These are phyloP conservation scores for Phanerochaete sordida DNA, from an alignment of 768 basidiomycete genomes.

Conservation along the genomic window DNA sequence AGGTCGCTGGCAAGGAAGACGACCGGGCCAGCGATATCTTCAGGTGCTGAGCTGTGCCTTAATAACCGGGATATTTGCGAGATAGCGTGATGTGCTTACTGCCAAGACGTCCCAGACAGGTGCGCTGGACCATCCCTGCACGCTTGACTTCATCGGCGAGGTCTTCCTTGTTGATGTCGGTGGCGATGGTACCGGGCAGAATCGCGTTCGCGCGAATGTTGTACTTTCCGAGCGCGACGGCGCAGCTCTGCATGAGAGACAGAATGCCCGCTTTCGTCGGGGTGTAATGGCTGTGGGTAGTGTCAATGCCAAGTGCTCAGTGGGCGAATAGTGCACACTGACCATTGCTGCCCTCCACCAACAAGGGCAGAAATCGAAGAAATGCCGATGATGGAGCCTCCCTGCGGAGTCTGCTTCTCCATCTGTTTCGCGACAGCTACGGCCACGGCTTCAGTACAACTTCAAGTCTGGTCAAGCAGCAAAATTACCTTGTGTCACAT, in stretches of 20 bases:
- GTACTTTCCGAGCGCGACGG: slow-evolving; percentile 73
- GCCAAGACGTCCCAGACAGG: slow-evolving; percentile 64
- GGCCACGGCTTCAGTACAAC: background rate
- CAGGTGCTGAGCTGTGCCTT: slow-evolving; percentile 39
- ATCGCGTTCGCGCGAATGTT: slow-evolving; percentile 70
- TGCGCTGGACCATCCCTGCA: slow-evolving; percentile 60
- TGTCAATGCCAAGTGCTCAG: no score
- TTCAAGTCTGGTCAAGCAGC: no score
- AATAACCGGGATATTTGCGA: no score
- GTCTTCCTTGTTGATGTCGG: slow-evolving; percentile 77
- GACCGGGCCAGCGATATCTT: slow-evolving; percentile 71
- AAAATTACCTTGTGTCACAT: slow-evolving; percentile 58
- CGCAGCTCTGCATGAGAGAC: slow-evolving; percentile 77
- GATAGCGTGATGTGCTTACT: slow-evolving; percentile 30
- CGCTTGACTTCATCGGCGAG: slow-evolving; percentile 56
- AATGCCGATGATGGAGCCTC: slow-evolving; percentile 72
- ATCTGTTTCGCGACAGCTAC: slow-evolving; percentile 71
- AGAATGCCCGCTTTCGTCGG: slow-evolving; percentile 79
- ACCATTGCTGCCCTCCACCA: slow-evolving; percentile 71
- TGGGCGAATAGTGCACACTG: slow-evolving; percentile 10
- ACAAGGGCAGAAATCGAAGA: slow-evolving; percentile 80
- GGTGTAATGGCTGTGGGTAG: slow-evolving; percentile 77
- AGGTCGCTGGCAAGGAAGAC: slow-evolving; percentile 73
- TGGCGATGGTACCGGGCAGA: slow-evolving; percentile 75
- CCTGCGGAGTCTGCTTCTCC: slow-evolving; percentile 63